Evolutionary conservation across 2,329 filamentous ascomycete genomes (phyloP).

Genomic region (Meredithiella fracta): DNA sequence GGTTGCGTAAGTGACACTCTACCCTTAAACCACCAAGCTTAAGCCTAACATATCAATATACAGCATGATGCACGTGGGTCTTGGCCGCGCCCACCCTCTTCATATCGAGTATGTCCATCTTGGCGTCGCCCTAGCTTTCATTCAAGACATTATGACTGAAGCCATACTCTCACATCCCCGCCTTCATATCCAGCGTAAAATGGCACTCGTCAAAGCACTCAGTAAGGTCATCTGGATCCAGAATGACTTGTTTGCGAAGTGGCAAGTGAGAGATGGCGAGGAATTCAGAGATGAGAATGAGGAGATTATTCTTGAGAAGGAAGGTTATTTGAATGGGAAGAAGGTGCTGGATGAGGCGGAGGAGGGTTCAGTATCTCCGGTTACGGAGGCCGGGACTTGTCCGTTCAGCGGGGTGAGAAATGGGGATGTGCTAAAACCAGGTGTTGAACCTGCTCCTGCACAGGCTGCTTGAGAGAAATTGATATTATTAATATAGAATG

Average conservation of each 20-base stretch:
- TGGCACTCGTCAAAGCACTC: conserved; percentile 57
- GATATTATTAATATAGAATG: not conserved
- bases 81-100: conserved; percentile 54
- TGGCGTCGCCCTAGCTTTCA: conserved; percentile 53
- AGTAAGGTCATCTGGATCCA: conserved; percentile 79
- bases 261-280: conserved; percentile 55
- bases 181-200: conserved; percentile 50
- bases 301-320: conserved; percentile 37
- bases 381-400: conserved; percentile 31
- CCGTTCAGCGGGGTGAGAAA: conserved; percentile 28
- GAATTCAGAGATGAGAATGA: conserved; percentile 35
- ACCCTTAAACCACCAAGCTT: not conserved
- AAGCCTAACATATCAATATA: not conserved
- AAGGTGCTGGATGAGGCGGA: conserved; percentile 32
- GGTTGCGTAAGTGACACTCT: conserved; percentile 41
- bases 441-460: conserved; percentile 16
- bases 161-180: conserved; percentile 57
- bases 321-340: conserved; percentile 49
- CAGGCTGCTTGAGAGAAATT: conserved; percentile 17
- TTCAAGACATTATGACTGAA: conserved; percentile 62
- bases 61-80: conserved; percentile 64
- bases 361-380: conserved; percentile 27
- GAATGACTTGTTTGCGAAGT: conserved; percentile 70
- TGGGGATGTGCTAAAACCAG: conserved; percentile 20
- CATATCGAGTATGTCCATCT: conserved; percentile 73